Percentiles rank a stretch among this genome's conserved stretches.
Conservation (phyloP, 495 filamentous ascomycete species). For the Pyrenula massariospora region DNA sequence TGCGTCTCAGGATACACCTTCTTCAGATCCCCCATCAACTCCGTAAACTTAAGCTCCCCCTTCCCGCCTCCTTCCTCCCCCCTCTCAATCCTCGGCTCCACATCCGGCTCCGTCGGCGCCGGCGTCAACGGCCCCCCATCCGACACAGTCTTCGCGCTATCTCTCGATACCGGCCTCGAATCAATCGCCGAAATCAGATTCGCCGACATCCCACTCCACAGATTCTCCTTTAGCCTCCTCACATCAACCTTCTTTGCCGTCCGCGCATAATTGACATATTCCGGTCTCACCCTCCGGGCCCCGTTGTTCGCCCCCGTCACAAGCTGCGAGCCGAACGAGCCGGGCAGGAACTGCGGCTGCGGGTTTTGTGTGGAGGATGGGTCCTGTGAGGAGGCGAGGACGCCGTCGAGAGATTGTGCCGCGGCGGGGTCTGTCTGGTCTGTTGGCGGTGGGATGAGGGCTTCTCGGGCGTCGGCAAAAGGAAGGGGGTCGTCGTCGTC, state of each 20-base stretch:
- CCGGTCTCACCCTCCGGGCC: constrained; percentile 66
- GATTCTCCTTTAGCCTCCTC: constrained; percentile 81
- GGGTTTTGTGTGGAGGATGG: background rate
- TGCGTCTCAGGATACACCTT: constrained; percentile 69
- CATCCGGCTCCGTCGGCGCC: constrained; percentile 11
- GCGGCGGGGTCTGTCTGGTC: constrained; percentile 31
- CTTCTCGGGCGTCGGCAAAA: constrained; percentile 87
- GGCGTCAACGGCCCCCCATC: constrained; percentile 25
- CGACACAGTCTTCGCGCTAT: constrained; percentile 17
- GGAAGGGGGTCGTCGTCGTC: constrained; percentile 67
- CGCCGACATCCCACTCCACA: constrained; percentile 79
- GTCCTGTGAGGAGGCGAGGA: constrained; percentile 20
- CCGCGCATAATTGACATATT: constrained; percentile 93
- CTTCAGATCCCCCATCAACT: constrained; percentile 81
- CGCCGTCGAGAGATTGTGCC: constrained; percentile 28
- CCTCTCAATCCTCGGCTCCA: background rate
- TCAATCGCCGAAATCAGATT: constrained; percentile 25
- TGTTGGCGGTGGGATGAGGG: constrained; percentile 65
- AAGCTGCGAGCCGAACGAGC: constrained; percentile 74
- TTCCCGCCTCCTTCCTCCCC: constrained; percentile 14
- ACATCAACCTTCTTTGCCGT: constrained; percentile 99
- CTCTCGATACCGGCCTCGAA: constrained; percentile 13
- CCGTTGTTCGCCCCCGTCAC: constrained; percentile 55
- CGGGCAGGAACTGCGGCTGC: constrained; percentile 10
- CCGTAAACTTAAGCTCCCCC: constrained; percentile 66